A percentile compares a stretch with the other conserved stretches of the same genome.
Evolutionary conservation across 2,329 filamentous ascomycete genomes (phyloP).

Genomic region (Calonectria naviculata): DNA sequence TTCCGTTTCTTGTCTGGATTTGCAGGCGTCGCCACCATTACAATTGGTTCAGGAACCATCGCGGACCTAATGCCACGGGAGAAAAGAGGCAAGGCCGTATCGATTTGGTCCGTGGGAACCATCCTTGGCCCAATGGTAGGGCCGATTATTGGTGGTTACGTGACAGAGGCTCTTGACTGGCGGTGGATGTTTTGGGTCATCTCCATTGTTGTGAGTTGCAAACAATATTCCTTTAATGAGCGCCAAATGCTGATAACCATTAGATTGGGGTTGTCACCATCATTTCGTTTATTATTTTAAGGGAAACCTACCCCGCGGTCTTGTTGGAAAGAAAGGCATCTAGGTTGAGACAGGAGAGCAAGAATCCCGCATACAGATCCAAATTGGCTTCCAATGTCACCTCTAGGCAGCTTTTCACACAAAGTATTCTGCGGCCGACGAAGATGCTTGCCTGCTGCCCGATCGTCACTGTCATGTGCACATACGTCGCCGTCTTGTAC

Average conservation of each 20-base stretch:
- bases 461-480: conserved; percentile 72
- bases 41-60: conserved; percentile 72
- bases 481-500: conserved; percentile 72
- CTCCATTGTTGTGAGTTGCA: conserved; percentile 17
- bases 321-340: conserved; percentile 42
- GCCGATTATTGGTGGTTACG: conserved; percentile 52
- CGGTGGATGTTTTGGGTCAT: conserved; percentile 50
- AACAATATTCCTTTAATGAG: conserved; percentile 42
- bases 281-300: conserved; percentile 1
- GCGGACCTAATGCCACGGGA: conserved; percentile 69
- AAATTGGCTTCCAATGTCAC: not conserved
- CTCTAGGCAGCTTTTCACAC: not conserved
- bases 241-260: not conserved
- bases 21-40: conserved; percentile 70
- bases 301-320: conserved; percentile 66
- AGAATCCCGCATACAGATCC: not conserved
- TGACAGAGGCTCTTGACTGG: conserved; percentile 54
- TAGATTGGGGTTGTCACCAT: conserved; percentile 9
- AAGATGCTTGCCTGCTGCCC: conserved; percentile 64
- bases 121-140: conserved; percentile 65
- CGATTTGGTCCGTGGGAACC: conserved; percentile 70
- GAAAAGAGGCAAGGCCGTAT: conserved; percentile 69
- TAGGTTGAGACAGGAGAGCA: not conserved
- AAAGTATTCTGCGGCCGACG: conserved; percentile 66
- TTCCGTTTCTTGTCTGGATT: conserved; percentile 69